Evolutionary conservation across 768 basidiomycete genomes (phyloP), one percentile per base, ranked within the genome.

Genomic region (Lactifluus volemus): DNA sequence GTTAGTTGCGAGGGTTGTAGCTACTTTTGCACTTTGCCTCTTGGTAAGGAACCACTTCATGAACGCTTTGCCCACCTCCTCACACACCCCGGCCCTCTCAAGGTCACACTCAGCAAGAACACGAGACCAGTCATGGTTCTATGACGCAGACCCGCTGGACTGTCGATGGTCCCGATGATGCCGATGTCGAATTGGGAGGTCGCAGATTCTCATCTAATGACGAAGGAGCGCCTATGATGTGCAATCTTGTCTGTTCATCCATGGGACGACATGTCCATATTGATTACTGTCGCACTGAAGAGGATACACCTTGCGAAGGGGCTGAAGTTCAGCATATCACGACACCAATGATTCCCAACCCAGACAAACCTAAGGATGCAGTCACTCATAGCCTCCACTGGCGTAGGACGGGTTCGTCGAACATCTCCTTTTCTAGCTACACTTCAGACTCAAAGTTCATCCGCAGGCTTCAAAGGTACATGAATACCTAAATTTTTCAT

Each of bases 141-240:
- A 85, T 85, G 83, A 79, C 81, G 0, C 75, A 72, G 58, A 79
- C 81, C 0, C 73, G 74, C 45, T 86, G 85, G 85, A 73, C 78
- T 0, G 67, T 84, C 4, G 81, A 84, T 55, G 80, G 79, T 0
- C 76, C 77, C 1, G 79, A 82, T 10, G 81, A 76, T 15, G 74
- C 73, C 1, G 68, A 72, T 1, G 58, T 84, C 0, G 85, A 85
- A 63, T 70, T 84, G 3, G 77, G 79, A 59, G 84, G 84, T 2
- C 77, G 77, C 58, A 79, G 76, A 60, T 85, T 83, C 67, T 80
- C 76, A 15, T 64, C 77, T 0, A 75, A 77, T 25, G 81, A 83
- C 53, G 79, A 81, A 49, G 82, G 84, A 7, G 82, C 82, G 0
- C 84, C 84, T 0, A 82, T 84, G 80, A 75, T 85, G 74, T 85